Base-by-base conservation (phyloP, 345 rosid genomes). In the Acer saccharum region DNA sequence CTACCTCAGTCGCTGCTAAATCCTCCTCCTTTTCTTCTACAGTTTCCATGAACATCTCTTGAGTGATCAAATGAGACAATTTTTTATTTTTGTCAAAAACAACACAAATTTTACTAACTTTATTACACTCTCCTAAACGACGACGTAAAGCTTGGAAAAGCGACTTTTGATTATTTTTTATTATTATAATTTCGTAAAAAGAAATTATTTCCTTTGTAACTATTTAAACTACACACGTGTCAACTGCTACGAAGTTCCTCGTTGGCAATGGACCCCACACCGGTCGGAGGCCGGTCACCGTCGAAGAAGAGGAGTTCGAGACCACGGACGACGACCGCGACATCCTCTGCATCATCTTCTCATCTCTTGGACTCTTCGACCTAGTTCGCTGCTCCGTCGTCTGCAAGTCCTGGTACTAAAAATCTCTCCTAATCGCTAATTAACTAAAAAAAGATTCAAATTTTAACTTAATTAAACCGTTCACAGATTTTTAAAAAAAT, bases 301-400 rank as follows among this genome's bases (percentile, higher is more conserved):
- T 76, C 88, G 87, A 89, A 73, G 85, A 87, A 86, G 89, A 85
- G 84, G 48, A 73, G 80, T 76, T 14, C 71, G 80, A 78, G 69
- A 80, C 75, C 69, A 29, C 77, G 82, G 68, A 20, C 86, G 1
- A 73, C 84, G 76, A 86, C 69, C 81, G 75, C 74, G 93, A 95
- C 78, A 83, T 80, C 76, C 88, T 92, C 41, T 88, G 90, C 72
- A 75, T 79, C 11, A 83, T 95, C 86, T 95, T 95, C 88, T 90
- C 99, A 27, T 86, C 78, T 64, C 93, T 93, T 69, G 87, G 83
- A 74, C 70, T 91, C 70, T 91, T 92, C 78, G 96, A 92, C 78
- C 89, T 95, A 62, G 96, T 86, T 78, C 92, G 91, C 65, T 92
- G 93, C 75, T 83, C 93, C 44, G 90, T 80, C 82, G 97, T 95